A percentile compares a stretch with the other conserved stretches of the same genome.
These are phyloP conservation scores for Colletotrichum echinochloae DNA, from an alignment of 2,329 filamentous ascomycete genomes.

Conservation along the genomic window DNA sequence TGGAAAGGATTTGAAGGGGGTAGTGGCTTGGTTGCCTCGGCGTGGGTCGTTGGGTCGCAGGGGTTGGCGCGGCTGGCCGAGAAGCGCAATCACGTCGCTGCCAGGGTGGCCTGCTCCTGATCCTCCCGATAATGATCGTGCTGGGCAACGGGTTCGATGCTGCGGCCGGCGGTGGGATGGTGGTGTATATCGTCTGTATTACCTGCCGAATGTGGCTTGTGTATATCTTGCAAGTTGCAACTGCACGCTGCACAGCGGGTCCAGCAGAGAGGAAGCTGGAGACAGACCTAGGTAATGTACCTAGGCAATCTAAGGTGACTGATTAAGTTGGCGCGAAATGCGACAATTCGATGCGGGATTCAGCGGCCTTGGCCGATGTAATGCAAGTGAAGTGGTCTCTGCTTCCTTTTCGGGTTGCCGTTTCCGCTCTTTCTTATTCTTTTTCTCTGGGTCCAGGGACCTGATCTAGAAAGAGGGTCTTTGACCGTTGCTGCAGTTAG, in stretches of 20 bases:
- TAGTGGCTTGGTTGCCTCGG: slow-evolving; percentile 27
- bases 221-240: no score
- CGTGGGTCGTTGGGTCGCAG: slow-evolving; percentile 28
- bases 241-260: background rate
- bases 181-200: background rate
- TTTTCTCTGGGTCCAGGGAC: slow-evolving; percentile 11
- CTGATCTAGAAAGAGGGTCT: slow-evolving; percentile 34
- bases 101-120: slow-evolving; percentile 22
- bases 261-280: background rate
- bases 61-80: slow-evolving; percentile 23
- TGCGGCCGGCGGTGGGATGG: slow-evolving; percentile 12
- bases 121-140: slow-evolving; percentile 1
- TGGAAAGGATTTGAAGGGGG: slow-evolving; percentile 35
- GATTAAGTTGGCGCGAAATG: background rate
- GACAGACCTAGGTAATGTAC: background rate
- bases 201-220: background rate
- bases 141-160: slow-evolving; percentile 19
- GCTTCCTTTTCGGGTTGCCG: slow-evolving; percentile 15
- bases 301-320: background rate
- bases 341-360: background rate
- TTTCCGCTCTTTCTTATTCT: slow-evolving; percentile 10
- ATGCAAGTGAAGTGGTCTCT: slow-evolving; percentile 11
- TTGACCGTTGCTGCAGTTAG: slow-evolving; percentile 31
- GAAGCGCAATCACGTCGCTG: slow-evolving; percentile 27
- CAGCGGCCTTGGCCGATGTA: slow-evolving; percentile 7